Percentiles rank a stretch among this genome's conserved stretches.
These are phyloP conservation scores for Phytophthora constricta DNA, from an alignment of 352 stramenopile genomes.

Conservation along the genomic window DNA sequence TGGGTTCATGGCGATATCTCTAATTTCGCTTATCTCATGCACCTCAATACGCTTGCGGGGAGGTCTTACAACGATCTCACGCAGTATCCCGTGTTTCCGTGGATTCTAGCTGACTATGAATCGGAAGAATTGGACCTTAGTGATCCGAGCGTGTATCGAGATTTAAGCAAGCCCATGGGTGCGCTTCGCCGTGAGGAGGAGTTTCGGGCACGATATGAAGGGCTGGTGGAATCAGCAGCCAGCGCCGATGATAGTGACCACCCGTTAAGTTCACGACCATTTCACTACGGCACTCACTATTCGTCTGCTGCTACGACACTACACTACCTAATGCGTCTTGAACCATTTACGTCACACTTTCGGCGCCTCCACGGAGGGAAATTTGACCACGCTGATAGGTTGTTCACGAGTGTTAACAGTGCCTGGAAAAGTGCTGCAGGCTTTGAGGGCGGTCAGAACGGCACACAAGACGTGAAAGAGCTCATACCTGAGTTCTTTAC, in stretches of 20 bases:
- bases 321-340: constrained; percentile 97
- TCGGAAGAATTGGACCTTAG: constrained; percentile 93
- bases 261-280: constrained; percentile 61
- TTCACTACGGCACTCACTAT: constrained; percentile 97
- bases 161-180: constrained; percentile 97
- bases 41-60: constrained; percentile 96
- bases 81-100: constrained; percentile 99
- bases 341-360: constrained; percentile 96
- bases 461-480: constrained; percentile 98
- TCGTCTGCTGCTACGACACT: constrained; percentile 95
- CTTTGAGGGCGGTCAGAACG: constrained; percentile 68
- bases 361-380: constrained; percentile 95
- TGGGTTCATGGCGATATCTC: constrained; percentile 77
- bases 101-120: constrained; percentile 97
- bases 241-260: constrained; percentile 33
- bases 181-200: constrained; percentile 93
- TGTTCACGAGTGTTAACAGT: constrained; percentile 94
- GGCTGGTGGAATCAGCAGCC: constrained; percentile 44
- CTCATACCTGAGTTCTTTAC: constrained; percentile 98
- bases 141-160: constrained; percentile 92
- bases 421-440: constrained; percentile 91
- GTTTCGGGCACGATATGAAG: constrained; percentile 75
- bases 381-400: constrained; percentile 98
- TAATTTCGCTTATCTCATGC: constrained; percentile 97
- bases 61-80: constrained; percentile 98